Evolutionary conservation across 2,329 filamentous ascomycete genomes (phyloP), one percentile per base, ranked within the genome.

Genomic region (Neocucurbitaria cava): DNA sequence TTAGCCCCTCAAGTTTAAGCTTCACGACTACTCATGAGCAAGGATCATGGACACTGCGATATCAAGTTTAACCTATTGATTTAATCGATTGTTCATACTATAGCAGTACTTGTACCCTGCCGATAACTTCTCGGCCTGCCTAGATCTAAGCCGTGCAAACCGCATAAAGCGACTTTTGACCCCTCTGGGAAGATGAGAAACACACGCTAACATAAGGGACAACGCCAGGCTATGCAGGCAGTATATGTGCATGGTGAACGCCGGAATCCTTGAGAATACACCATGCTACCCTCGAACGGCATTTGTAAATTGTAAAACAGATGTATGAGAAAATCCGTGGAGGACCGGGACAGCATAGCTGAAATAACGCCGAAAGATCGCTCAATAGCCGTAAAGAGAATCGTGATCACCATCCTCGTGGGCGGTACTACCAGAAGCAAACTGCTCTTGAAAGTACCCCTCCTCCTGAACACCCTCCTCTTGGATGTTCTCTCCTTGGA

Each of bases 401-500:
- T 69, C 62, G 5, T 55, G 47, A 11, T 64, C 65, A 23, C 62
- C 55, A 4, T 58, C 53, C 13, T 49, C 53, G 11, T 51, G 43
- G 35, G 44, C 49, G 21, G 41, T 45, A 26, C 58, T 49, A 2
- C 54, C 64, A 44, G 62, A 59, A n/a, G 54, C 62, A 31, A 67
- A 61, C 44, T 71, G 64, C 46, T 71, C 65, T 9, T 67, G 60
- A 38, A 70, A 69, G 23, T 69, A 61, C 1, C 54, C 59, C 3
- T 55, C 54, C 11, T 60, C 52, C 8, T 56, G 51, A 21, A 61
- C 54, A 20, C 45, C 28, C 5, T 51, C 49, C 5, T 41, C 50
- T 20, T 57, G 41, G 15, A 41, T 45, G 9, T 52, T 41, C 6
- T 48, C 48, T 2, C 46, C 56, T 36, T 58, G 33, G 10, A 39